Base-by-base conservation (phyloP, 2,329 filamentous ascomycete genomes). In the Colletotrichum cuscutae region DNA sequence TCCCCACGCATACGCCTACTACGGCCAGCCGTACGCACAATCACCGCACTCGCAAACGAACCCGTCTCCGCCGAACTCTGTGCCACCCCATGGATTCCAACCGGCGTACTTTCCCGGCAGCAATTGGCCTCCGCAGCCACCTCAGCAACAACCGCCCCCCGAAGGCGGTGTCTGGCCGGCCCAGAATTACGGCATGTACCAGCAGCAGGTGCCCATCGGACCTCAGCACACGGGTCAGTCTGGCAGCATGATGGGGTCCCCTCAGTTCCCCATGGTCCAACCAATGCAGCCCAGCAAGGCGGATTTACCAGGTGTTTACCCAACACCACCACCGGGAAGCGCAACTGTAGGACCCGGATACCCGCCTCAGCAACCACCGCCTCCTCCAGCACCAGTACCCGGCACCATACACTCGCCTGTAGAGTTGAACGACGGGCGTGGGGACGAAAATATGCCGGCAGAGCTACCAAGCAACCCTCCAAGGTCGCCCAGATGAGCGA, bases 131-230 rank as follows among this genome's bases (percentile, higher is more conserved):
- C 69, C 72, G 3, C 72, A 72, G 22, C 72, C 53, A 8, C 68
- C 64, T 12, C 42, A 42, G 19, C 68, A 70, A 7, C 61, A 64
- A 15, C 65, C 70, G 3, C 70, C 70, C 2, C 70, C 70, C 5
- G 70, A 72, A 19, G 74, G 74, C n/a, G 60, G 66, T 12, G 70
- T 72, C 26, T 71, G 70, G 70, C 74, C 74, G 3, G 64, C 70
- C 24, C 74, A 76, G 63, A 71, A 70, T 28, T 76, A 76, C 67
- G 60, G 54, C 53, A 74, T 75, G 71, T 76, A 76, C 61, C 71
- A 74, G 65, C 74, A 76, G 6, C 74, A 75, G 58, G 74, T 76
- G 4, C 74, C 73, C n/a, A 74, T 76, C 57, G 74, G 73, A 7
- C 56, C 74, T 1, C 73, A 76, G 12, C 73, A 74, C 53, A 76